Evolutionary conservation across 2,329 filamentous ascomycete genomes (phyloP), one percentile per base, ranked within the genome.

Genomic region (Magnaporthiopsis poae): DNA sequence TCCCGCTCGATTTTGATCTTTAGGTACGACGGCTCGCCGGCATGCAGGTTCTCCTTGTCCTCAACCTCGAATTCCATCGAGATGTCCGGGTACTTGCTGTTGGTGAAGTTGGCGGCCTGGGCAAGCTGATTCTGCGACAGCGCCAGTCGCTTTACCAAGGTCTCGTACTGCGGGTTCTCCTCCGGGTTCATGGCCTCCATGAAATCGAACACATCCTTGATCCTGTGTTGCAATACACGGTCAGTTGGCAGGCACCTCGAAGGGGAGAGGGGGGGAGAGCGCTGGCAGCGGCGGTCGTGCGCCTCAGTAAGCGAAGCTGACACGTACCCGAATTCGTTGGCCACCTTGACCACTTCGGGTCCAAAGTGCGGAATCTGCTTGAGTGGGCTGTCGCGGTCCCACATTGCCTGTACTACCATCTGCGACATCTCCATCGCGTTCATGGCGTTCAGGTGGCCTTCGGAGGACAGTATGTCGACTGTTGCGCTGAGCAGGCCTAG

Each of bases 401-500:
- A 99, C 91, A 98, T 96, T 64, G 90, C 93, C 79, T 99, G 95
- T 3, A 99, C 93, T 65, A 96, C 91, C 95, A 99, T 99, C 75
- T 99, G 95, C 15, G 91, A 96, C 86, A 99, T 92, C 77, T 99
- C 95, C 94, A 99, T 99, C 35, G 95, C 95, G 73, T 90, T 93
- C 89, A 97, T 96, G 68, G 95, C 94, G 75, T 99, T 99, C 69
- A 99, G 84, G 73, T 97, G 92, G 18, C 94, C 95, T 72, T 99
- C 93, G 0, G 93, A 97, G 12, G 92, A 96, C 52, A 99, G 84
- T 21, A 99, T 92, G 75, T 99, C 95, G 29, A 98, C 95, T 73
- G 90, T 91, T 29, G 95, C 94, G 75, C 91, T 96, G 62, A 99
- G 84, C 13, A 99, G 84, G 73, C 90, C 92, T 66, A 98, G 82